phyloP scores from a whole-genome alignment of 2,329 filamentous ascomycete species.

The Trichoderma arundinaceum region DNA sequence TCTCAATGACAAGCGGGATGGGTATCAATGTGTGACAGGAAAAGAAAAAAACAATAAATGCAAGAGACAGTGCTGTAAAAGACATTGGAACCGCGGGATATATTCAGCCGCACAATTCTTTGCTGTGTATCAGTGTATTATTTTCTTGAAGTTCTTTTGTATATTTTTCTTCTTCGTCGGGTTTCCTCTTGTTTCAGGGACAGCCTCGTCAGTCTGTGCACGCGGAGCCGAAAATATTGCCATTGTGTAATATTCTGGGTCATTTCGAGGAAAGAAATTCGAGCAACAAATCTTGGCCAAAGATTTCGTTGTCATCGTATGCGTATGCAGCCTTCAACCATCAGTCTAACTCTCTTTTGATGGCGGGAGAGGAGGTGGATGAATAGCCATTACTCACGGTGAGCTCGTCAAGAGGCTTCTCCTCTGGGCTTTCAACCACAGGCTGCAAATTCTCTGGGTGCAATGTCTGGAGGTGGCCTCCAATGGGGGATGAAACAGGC shows the following conservation, averaged over 20 bases:
- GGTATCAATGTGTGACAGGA: constrained; percentile 17
- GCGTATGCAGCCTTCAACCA: neutral
- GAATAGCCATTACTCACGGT: constrained; percentile 13
- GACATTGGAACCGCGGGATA: constrained; percentile 12
- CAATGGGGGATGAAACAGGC: neutral
- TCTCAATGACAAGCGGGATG: neutral
- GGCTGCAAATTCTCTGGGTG: neutral
- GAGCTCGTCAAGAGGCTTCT: neutral
- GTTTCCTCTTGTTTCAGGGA: neutral
- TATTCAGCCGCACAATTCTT: neutral
- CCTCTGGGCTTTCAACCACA: neutral
- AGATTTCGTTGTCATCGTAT: neutral
- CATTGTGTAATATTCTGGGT: neutral
- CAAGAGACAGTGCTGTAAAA: neutral
- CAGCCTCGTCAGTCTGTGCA: neutral
- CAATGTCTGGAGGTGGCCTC: neutral
- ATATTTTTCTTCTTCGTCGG: neutral
- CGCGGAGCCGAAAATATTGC: neutral
- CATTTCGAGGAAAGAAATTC: neutral
- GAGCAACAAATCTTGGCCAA: neutral
- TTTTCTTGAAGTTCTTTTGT: neutral
- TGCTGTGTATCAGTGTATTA: neutral
- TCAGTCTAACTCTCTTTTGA: constrained; percentile 10
- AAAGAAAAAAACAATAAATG: neutral
- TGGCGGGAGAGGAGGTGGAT: neutral